Conservation (phyloP, 345 rosid species). For the Arabis alpina region DNA sequence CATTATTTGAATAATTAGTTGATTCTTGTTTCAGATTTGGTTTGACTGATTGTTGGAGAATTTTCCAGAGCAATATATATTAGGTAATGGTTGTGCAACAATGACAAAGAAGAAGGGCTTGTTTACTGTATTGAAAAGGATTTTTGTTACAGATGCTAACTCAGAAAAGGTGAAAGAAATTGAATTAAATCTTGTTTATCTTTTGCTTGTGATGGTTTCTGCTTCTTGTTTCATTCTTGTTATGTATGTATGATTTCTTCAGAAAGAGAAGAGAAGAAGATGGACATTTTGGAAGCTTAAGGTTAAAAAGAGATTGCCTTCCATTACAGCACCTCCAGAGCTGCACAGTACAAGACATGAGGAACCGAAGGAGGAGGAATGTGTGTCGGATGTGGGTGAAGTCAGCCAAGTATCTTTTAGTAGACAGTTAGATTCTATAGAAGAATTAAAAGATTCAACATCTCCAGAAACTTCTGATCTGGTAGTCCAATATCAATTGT, state of each 20-base stretch:
- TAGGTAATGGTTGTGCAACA: slow-evolving; percentile 45
- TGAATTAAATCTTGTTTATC: background rate
- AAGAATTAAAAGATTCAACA: slow-evolving; percentile 36
- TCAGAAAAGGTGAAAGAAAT: slow-evolving; percentile 62
- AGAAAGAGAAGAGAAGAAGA: slow-evolving; percentile 70
- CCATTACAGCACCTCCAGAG: slow-evolving; percentile 61
- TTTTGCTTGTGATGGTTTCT: background rate
- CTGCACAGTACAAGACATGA: slow-evolving; percentile 40
- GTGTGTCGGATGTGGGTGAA: slow-evolving; percentile 59
- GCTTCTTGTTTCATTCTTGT: slow-evolving; percentile 2
- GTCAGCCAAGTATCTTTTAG: slow-evolving; percentile 50
- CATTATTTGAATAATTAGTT: slow-evolving; percentile 12
- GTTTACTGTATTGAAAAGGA: slow-evolving; percentile 68
- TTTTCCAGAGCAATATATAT: background rate
- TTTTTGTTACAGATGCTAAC: slow-evolving; percentile 64
- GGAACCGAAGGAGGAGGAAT: slow-evolving; percentile 42
- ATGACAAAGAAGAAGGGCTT: slow-evolving; percentile 81
- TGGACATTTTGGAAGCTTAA: slow-evolving; percentile 71
- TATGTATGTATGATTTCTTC: slow-evolving; percentile 18
- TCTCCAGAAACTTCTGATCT: slow-evolving; percentile 37
- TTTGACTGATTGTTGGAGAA: background rate
- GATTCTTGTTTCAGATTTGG: slow-evolving; percentile 21
- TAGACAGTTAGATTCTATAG: slow-evolving; percentile 41
- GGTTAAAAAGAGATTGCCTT: slow-evolving; percentile 51
- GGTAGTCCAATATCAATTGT: slow-evolving; percentile 35